Evolutionary conservation across 805 yeast species (phyloP).

Genomic region (Danielia reshetovae): DNA sequence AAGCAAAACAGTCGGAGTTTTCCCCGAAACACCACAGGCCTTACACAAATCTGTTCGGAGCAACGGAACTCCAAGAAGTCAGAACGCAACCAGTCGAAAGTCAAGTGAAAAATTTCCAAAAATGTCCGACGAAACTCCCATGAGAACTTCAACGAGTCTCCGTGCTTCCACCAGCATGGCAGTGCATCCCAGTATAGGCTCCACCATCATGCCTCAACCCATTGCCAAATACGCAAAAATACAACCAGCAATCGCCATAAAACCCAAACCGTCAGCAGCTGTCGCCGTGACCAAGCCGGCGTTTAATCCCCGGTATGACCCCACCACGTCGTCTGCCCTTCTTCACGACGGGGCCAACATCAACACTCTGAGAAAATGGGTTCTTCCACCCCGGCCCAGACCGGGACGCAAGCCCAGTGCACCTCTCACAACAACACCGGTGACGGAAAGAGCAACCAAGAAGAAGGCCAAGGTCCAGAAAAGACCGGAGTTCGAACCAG

Average conservation of each 20-base stretch:
- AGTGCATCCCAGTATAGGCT: conserved; percentile 1
- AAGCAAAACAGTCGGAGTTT: no score
- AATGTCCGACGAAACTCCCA: conserved; percentile 2
- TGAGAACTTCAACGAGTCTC: conserved; percentile 1
- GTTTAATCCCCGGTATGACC: conserved; percentile 17
- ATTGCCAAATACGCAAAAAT: conserved; percentile 29
- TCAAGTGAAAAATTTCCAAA: no score
- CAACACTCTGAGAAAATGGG: conserved; percentile 77
- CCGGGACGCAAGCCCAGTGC: conserved; percentile 55
- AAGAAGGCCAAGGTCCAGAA: conserved; percentile 10
- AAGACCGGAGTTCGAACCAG: conserved; percentile 4
- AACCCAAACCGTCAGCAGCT: conserved; percentile 28
- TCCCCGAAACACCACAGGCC: no score
- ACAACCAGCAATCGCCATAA: conserved; percentile 39
- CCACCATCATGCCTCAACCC: conserved; percentile 4
- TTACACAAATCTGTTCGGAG: no score
- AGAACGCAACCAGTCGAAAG: no score
- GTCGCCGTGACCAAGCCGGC: conserved; percentile 28
- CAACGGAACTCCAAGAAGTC: no score
- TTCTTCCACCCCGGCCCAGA: conserved; percentile 79
- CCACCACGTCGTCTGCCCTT: conserved; percentile 7
- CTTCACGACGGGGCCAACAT: conserved; percentile 18
- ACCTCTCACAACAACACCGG: conserved; percentile 1
- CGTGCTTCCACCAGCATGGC: conserved; percentile 2
- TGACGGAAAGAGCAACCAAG: conserved; percentile 2